Evolutionary conservation across 176 grass and related monocot genomes (phyloP), one percentile per base, ranked within the genome.

Genomic region (Oryza punctata): DNA sequence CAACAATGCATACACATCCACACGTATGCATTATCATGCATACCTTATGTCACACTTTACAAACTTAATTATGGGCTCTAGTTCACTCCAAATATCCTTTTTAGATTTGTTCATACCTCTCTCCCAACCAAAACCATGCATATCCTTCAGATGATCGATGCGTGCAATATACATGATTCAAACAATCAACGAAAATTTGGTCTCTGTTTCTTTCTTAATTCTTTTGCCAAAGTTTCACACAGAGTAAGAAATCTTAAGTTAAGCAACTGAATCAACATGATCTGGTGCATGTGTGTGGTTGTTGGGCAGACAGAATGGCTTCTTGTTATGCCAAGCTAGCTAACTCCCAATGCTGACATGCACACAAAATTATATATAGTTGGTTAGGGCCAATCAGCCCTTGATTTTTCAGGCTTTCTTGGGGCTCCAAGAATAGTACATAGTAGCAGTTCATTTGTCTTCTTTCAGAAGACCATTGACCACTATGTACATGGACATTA

Each of bases 11-110:
- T 27, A 37, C 81, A 75, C 25, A 83, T 84, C 81, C 43, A 75
- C 26, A 16, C 18, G 41, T 71, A 75, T 40, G 52, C 69, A 73
- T 52, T 41, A 21, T 67, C 13, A 84, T 12, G 59, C 65, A 38
- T 35, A 24, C 29, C 30, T 76, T 32, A 84, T 84, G 82, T 76
- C 82, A 84, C n/a, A 68, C 63, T 68, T 57, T 76, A 84, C 44
- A 37, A n/a, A 68, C 81, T 45, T 67, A 61, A 54, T 19, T 54
- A 54, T 19, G 19, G 41, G 23, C 63, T 19, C 60, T 21, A 50
- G 43, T 14, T 19, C 63, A 84, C 72, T 75, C 81, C 29, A 84
- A 23, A 11, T 67, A 83, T 67, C 63, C 61, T 76, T 50, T 65
- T 45, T 57, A 49, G 81, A 84, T 76, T 40, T 84, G 81, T 67